These are phyloP conservation scores for Cladosporium colombiae DNA, from an alignment of 2,329 filamentous ascomycete species.

Conservation along the genomic window DNA sequence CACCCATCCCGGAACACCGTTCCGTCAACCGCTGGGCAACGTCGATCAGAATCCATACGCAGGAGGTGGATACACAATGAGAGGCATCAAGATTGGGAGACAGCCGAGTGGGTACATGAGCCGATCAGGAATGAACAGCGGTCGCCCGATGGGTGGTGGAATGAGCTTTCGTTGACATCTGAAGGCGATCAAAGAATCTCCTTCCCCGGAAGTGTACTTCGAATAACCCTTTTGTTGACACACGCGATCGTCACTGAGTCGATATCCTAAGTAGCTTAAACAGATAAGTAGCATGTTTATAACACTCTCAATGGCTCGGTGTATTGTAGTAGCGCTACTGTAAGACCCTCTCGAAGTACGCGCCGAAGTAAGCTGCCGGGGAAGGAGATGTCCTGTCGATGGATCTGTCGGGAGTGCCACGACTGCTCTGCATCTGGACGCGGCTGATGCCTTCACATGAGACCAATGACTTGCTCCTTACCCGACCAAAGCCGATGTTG, in stretches of 20 bases:
- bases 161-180: conserved; percentile 9
- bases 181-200: background rate
- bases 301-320: no score
- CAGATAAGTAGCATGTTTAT: no score
- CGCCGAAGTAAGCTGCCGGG: no score
- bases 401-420: background rate
- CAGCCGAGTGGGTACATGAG: conserved; percentile 20
- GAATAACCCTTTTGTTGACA: no score
- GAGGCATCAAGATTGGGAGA: conserved; percentile 36
- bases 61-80: conserved; percentile 34
- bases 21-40: conserved; percentile 37
- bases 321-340: no score
- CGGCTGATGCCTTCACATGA: background rate
- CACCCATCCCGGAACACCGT: conserved; percentile 30
- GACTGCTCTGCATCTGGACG: background rate
- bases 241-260: no score
- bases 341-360: no score
- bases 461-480: background rate
- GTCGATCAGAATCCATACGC: conserved; percentile 31
- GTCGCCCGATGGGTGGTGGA: conserved; percentile 7
- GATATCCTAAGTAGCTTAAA: no score
- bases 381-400: background rate
- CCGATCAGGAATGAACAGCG: conserved; percentile 6
- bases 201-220: no score
- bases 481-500: background rate